Evolutionary conservation across 441 rosid species (phyloP).

Genomic region (Sinapis alba): DNA sequence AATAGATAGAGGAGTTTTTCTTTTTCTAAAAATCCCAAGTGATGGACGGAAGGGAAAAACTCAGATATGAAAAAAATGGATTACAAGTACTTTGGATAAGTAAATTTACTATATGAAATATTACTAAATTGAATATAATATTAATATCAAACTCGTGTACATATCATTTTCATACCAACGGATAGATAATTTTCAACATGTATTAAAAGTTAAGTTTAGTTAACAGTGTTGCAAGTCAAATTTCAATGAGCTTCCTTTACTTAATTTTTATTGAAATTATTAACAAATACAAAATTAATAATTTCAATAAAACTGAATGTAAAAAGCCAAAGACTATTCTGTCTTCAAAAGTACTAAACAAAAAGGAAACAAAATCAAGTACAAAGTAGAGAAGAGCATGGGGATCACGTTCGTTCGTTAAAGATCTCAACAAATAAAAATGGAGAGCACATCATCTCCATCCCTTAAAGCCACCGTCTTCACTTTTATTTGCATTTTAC

Average conservation of each 20-base stretch:
- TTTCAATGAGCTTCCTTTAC: not conserved
- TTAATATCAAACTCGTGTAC: too few relatives aligned
- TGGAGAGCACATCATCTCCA: slow-evolving; percentile 43
- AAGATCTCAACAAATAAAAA: slow-evolving; percentile 1
- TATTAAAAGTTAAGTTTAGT: not conserved
- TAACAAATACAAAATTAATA: not conserved
- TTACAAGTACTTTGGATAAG: not conserved
- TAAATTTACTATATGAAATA: too few relatives aligned
- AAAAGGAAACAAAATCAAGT: slow-evolving; percentile 13
- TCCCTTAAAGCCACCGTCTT: slow-evolving; percentile 38
- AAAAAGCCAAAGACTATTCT: slow-evolving; percentile 1
- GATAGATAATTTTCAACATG: not conserved
- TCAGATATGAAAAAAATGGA: not conserved
- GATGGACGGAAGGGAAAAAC: not conserved
- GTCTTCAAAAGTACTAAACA: slow-evolving; percentile 22
- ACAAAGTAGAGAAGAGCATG: slow-evolving; percentile 32
- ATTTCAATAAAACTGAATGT: not conserved
- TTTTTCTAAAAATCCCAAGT: not conserved
- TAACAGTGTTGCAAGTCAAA: not conserved
- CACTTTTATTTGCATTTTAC: slow-evolving; percentile 32
- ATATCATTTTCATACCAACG: not conserved
- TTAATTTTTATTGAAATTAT: not conserved
- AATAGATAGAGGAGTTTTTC: too few relatives aligned
- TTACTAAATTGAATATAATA: not conserved
- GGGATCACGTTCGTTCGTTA: slow-evolving; percentile 41